phyloP scores from a whole-genome alignment of 306 rosid genomes.

The Carpinus viminea region DNA sequence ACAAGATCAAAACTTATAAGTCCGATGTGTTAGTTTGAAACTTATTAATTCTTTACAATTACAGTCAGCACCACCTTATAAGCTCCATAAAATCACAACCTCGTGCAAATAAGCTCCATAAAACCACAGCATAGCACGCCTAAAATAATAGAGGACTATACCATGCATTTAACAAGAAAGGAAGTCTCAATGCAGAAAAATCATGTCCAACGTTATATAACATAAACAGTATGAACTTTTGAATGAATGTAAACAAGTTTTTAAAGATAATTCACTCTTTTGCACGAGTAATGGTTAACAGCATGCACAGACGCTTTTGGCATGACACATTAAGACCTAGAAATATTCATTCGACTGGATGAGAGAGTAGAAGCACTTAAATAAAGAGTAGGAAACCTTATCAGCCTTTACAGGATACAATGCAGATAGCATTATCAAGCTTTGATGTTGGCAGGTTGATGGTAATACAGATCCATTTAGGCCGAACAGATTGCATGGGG shows the following conservation, averaged over 20 bases:
- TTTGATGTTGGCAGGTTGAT: background rate
- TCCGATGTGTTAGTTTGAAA: background rate
- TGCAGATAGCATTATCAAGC: background rate
- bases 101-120: background rate
- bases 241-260: background rate
- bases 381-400: background rate
- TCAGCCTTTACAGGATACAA: background rate
- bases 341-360: background rate
- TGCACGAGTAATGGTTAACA: background rate
- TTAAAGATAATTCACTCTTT: no score
- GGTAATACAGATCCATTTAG: background rate
- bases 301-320: background rate
- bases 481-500: background rate
- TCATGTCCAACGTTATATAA: background rate
- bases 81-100: background rate
- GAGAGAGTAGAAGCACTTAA: background rate
- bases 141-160: background rate
- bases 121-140: background rate
- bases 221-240: background rate
- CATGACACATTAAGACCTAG: background rate
- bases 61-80: background rate
- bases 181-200: background rate
- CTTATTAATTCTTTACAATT: background rate
- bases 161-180: background rate
- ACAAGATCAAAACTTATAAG: background rate